These are phyloP conservation scores for Mycena venus DNA, from an alignment of 768 basidiomycete genomes.

Conservation along the genomic window DNA sequence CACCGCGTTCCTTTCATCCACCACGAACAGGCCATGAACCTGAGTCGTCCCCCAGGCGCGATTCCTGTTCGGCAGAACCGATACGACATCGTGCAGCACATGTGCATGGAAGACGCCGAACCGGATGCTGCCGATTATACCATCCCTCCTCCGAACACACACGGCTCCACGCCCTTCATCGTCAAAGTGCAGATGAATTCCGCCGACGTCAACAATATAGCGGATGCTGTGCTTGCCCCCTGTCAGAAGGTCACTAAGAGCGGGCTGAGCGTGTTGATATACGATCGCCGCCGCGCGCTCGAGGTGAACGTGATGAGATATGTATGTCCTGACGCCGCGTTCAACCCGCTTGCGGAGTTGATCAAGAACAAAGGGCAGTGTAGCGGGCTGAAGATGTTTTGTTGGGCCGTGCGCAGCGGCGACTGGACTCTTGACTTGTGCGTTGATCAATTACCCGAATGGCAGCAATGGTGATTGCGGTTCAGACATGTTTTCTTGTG, in stretches of 20 bases:
- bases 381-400: conserved; percentile 6
- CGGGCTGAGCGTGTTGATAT: conserved; percentile 2
- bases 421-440: conserved; percentile 21
- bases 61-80: neutral
- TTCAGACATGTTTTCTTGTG: neutral
- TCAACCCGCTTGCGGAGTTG: neutral
- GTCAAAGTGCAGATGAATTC: conserved; percentile 21
- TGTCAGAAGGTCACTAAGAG: neutral
- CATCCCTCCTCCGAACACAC: conserved; percentile 17
- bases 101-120: neutral
- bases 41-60: neutral
- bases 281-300: conserved; percentile 14
- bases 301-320: neutral
- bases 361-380: neutral
- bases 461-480: conserved; percentile 16
- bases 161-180: conserved; percentile 21
- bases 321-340: neutral
- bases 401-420: conserved; percentile 17
- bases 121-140: neutral
- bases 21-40: no score
- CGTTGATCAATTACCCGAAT: conserved; percentile 7
- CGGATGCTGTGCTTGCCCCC: neutral
- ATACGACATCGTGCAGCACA: conserved; percentile 22
- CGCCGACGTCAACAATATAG: neutral
- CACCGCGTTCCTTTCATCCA: neutral